A percentile compares a stretch with the other conserved stretches of the same genome.
These are phyloP conservation scores for Phtheirospermum japonicum DNA, from an alignment of 257 asterid species.

Conservation along the genomic window DNA sequence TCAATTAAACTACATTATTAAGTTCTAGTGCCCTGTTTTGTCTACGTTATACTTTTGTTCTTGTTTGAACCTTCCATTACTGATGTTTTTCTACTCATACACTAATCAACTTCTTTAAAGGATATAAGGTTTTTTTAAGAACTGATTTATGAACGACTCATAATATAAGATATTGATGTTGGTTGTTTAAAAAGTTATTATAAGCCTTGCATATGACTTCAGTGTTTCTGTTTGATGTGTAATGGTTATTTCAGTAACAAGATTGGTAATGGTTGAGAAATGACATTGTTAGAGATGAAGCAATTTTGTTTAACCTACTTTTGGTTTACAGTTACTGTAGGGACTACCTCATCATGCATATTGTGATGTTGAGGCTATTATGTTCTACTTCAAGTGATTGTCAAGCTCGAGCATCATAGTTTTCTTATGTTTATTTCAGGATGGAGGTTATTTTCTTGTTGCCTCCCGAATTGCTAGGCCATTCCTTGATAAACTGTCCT, in stretches of 20 bases:
- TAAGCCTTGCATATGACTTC: not conserved
- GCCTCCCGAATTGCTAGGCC: too few relatives aligned
- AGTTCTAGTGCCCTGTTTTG: too few relatives aligned
- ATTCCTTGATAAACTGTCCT: too few relatives aligned
- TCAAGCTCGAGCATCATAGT: too few relatives aligned
- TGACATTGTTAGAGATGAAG: not conserved
- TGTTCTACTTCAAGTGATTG: too few relatives aligned
- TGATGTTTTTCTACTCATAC: constrained; percentile 15
- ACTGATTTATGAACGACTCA: not conserved
- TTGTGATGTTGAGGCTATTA: too few relatives aligned
- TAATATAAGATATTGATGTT: too few relatives aligned
- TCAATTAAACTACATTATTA: too few relatives aligned
- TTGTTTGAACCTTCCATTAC: constrained; percentile 19
- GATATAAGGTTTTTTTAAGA: not conserved
- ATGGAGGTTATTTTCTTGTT: too few relatives aligned
- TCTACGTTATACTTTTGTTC: not conserved
- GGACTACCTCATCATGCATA: too few relatives aligned
- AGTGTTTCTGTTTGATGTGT: not conserved
- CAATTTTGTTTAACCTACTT: constrained; percentile 3
- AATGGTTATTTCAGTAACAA: not conserved
- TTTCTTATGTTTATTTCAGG: too few relatives aligned
- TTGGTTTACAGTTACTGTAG: too few relatives aligned
- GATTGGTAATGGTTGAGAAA: constrained; percentile 2
- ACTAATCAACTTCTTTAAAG: not conserved
- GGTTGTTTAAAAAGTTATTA: not conserved